Evolutionary conservation across 495 filamentous ascomycete species (phyloP), one percentile per base, ranked within the genome.

Genomic region (Aspergillus mulundensis): DNA sequence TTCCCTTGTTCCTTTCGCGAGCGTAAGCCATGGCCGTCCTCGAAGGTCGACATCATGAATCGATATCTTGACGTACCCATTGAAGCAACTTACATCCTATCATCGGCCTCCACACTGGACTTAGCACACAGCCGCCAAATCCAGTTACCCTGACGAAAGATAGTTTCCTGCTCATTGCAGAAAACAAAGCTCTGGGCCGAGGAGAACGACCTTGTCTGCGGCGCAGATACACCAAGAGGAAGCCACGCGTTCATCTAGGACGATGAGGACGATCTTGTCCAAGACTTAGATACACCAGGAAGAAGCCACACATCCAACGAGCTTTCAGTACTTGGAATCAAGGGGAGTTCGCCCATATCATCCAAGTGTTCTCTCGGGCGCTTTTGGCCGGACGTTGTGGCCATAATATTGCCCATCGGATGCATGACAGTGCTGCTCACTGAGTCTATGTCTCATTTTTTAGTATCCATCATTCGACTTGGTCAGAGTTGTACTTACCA

Each of bases 361-460:
- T 34, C 34, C 39, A 60, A 32, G 42, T 64, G 48, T 23, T 66
- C 43, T 23, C 47, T 30, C 41, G 64, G 58, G 49, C 53, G 75
- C 66, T 76, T 69, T 51, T 84, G 79, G 16, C 89, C 90, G 23
- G 88, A 88, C 61, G 84, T 88, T 3, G 87, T 92, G n/a, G 85
- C 89, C 25, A 85, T 71, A 25, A 92, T 84, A 45, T 75, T 80
- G 4, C 87, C 87, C 55, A 74, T 78, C 21, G 77, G 77, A 70
- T 95, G 88, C 61, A 91, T 74, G 1, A 82, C 76, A 18, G 84
- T 75, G 34, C 83, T 84, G 3, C 83, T 78, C 1, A 92, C 79
- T 0, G 83, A 72, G 72, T 80, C 78, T 77, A 45, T 24, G 25
- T 30, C 16, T n/a, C 25, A n/a, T 70, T 41, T 23, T 69, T 46